Percentiles rank a stretch among this genome's conserved stretches.
Conservation (phyloP, 140 eudicot species). For the Stevia rebaudiana region DNA sequence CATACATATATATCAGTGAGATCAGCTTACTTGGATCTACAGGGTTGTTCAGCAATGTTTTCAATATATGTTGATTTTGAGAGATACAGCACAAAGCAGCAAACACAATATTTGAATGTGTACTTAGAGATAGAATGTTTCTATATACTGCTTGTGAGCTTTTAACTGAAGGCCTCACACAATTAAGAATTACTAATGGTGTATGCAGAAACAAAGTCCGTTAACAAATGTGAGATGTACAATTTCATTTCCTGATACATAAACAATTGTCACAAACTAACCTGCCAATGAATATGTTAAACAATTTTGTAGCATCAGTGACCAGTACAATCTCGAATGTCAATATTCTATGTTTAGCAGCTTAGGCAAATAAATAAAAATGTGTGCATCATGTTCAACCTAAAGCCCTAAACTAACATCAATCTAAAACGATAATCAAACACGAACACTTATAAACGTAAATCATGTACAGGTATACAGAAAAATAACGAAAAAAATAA, state of each 20-base stretch:
- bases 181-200: background rate
- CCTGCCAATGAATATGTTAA: background rate
- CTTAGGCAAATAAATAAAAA: background rate
- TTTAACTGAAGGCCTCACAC: background rate
- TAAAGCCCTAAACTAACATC: constrained; percentile 13
- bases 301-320: background rate
- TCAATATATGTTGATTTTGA: background rate
- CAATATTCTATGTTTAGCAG: background rate
- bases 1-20: constrained; percentile 3
- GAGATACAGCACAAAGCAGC: constrained; percentile 6
- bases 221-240: background rate
- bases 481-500: background rate
- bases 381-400: constrained; percentile 2
- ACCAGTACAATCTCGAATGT: background rate
- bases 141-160: background rate
- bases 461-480: background rate
- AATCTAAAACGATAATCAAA: background rate
- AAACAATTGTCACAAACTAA: background rate
- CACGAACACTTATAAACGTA: background rate
- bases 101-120: background rate
- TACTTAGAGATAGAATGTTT: background rate
- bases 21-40: background rate
- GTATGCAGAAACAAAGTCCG: background rate
- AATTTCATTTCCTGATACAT: background rate
- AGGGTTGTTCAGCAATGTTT: background rate